Base-by-base conservation (phyloP, 345 rosid genomes). In the Rhizophora mangle region DNA sequence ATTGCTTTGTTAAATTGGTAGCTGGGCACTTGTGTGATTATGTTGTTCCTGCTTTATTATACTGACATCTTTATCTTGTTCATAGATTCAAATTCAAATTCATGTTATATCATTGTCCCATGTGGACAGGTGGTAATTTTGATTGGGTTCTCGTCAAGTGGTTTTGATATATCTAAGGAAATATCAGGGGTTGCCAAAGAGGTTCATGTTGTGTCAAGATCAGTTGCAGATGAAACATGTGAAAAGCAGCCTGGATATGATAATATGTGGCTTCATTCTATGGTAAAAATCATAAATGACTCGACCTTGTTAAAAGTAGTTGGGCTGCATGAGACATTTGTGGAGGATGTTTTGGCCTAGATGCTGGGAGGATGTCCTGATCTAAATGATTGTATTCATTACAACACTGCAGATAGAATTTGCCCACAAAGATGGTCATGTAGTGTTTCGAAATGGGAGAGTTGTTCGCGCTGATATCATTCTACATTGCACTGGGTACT, bases 401-500 rank as follows among this genome's bases (percentile, higher is more conserved):
- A 22, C 64, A 60, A 62, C 36, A 60, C 59, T 67, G 81, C 91
- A 92, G 97, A 84, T 95, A 52, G 85, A 86, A 62, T 58, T 75
- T 54, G 90, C 77, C 16, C 62, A 27, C 21, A 78, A 78, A 69
- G 93, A 91, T 83, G 96, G 98, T 58, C 77, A 80, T 10, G 76
- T 88, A 70, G 75, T 84, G 55, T 88, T 94, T 67, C 83, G 64
- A 11, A 88, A 84, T 53, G 90, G 96, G 75, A 77, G 69, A 67
- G 69, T 56, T 18, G 65, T 84, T 24, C 27, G 4, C 1, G 92
- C 89, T 15, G 83, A 90, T 80, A 77, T 84, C 55, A 85, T 94
- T 74, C 74, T 94, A 68, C 99, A 92, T 69, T 87, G 96, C 83
- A 91, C 96, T 0, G 96, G 92, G 92, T 93, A 86, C 49, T 62